Percentiles rank a stretch among this genome's conserved stretches.
Evolutionary conservation across 139 green algal species (phyloP).

Genomic region (Coelastrella sp.): DNA sequence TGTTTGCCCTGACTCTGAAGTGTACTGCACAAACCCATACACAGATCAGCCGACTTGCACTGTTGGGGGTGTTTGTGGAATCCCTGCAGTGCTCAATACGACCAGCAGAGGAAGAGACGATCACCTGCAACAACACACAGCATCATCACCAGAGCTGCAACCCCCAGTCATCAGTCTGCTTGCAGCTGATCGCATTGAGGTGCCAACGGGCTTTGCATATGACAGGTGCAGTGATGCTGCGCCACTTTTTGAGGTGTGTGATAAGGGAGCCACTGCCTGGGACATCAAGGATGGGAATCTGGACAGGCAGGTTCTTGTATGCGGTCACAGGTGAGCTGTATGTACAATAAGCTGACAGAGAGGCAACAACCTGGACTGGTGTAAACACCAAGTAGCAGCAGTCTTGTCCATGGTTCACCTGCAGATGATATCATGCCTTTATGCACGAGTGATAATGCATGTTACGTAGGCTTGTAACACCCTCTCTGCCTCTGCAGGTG

Average conservation of each 20-base stretch:
- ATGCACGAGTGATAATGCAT: too few relatives aligned
- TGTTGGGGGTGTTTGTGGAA: conserved; percentile 35
- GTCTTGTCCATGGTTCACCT: too few relatives aligned
- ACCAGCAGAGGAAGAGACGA: background rate
- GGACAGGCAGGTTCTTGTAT: conserved; percentile 48
- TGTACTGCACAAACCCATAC: conserved; percentile 42
- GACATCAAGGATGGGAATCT: conserved; percentile 60
- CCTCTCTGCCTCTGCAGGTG: too few relatives aligned
- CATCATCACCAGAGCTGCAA: conserved; percentile 30
- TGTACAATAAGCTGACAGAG: too few relatives aligned
- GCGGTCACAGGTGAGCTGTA: conserved; percentile 41
- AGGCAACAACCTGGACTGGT: too few relatives aligned
- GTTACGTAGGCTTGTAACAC: too few relatives aligned
- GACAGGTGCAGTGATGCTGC: conserved; percentile 47
- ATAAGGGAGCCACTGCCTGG: conserved; percentile 49
- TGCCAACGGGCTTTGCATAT: conserved; percentile 47
- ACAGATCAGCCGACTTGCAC: conserved; percentile 44
- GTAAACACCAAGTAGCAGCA: too few relatives aligned
- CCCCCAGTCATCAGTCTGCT: too few relatives aligned
- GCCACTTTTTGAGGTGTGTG: conserved; percentile 43
- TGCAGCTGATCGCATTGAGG: conserved; percentile 7
- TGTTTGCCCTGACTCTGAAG: conserved; percentile 41
- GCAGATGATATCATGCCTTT: too few relatives aligned
- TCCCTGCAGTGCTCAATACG: background rate
- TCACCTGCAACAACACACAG: background rate